A percentile compares a stretch with the other conserved stretches of the same genome.
Conservation (phyloP, 345 rosid species). For the Eucalyptus erythrocorys region DNA sequence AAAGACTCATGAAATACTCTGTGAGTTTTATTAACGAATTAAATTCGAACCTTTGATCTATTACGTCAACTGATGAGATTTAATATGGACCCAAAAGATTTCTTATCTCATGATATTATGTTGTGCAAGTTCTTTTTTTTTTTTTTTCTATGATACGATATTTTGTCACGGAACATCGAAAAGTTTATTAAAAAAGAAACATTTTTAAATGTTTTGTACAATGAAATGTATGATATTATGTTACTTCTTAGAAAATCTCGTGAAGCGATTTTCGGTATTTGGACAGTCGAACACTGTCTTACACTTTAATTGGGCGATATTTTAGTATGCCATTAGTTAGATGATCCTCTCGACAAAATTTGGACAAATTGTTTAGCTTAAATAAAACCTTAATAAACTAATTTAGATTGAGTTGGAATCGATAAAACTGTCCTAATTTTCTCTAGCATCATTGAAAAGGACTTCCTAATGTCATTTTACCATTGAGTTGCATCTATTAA, state of each 20-base stretch:
- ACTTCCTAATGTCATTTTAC: neutral
- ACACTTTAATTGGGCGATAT: neutral
- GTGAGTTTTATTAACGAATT: no score
- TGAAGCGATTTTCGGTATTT: neutral
- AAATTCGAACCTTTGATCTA: neutral
- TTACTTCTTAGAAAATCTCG: no score
- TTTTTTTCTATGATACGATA: neutral
- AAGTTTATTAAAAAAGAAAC: neutral
- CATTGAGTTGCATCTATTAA: neutral
- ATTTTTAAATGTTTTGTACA: neutral
- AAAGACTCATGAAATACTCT: no score
- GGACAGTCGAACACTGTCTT: neutral
- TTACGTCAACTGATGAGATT: neutral
- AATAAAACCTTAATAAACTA: neutral
- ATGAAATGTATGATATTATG: neutral
- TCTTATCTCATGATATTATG: neutral
- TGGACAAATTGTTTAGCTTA: neutral
- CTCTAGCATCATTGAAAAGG: neutral
- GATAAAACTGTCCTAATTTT: neutral
- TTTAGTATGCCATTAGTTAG: neutral
- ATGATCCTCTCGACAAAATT: neutral
- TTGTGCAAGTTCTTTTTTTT: no score
- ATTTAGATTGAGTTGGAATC: neutral
- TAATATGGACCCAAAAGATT: neutral
- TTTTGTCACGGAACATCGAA: rapidly evolving